Evolutionary conservation across 2,329 filamentous ascomycete genomes (phyloP).

Genomic region (Parasarocladium wereldwijsianum): DNA sequence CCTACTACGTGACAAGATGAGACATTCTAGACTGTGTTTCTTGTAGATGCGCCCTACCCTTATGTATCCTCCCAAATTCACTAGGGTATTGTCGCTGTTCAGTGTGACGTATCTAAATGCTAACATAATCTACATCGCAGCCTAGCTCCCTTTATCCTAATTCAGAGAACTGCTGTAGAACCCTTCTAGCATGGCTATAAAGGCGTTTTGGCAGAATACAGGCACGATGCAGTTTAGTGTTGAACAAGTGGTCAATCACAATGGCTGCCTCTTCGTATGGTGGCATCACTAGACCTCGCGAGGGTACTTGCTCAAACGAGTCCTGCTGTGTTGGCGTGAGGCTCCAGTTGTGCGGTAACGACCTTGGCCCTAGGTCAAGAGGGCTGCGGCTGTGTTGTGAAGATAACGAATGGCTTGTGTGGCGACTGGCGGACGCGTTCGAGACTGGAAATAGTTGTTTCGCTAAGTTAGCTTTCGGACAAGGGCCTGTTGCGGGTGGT

Average conservation of each 20-base stretch:
- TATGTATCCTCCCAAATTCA: slow-evolving; percentile 8
- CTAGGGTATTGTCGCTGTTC: slow-evolving; percentile 7
- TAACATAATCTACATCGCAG: slow-evolving; percentile 23
- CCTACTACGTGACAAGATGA: slow-evolving; percentile 21
- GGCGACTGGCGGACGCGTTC: not conserved
- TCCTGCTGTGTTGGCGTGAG: not conserved
- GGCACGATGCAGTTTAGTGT: slow-evolving; percentile 20
- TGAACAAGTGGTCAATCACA: slow-evolving; percentile 22
- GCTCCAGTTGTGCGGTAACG: not conserved
- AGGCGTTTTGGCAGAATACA: slow-evolving; percentile 20
- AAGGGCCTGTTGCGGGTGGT: slow-evolving; percentile 2
- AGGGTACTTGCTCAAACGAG: slow-evolving; percentile 2
- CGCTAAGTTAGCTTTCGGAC: not conserved
- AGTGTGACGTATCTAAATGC: slow-evolving; percentile 19
- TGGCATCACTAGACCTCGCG: slow-evolving; percentile 12
- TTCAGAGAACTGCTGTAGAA: slow-evolving; percentile 17
- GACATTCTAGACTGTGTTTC: slow-evolving; percentile 23
- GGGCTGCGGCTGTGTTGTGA: not conserved
- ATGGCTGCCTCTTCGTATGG: slow-evolving; percentile 20
- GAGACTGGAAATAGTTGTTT: not conserved
- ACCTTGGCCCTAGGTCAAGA: not conserved
- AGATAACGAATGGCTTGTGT: not conserved
- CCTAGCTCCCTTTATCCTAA: slow-evolving; percentile 16
- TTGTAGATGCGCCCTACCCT: slow-evolving; percentile 16
- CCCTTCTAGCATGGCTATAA: slow-evolving; percentile 19